phyloP scores from a whole-genome alignment of 2,329 filamentous ascomycete genomes.

The Cladosporium sp. region DNA sequence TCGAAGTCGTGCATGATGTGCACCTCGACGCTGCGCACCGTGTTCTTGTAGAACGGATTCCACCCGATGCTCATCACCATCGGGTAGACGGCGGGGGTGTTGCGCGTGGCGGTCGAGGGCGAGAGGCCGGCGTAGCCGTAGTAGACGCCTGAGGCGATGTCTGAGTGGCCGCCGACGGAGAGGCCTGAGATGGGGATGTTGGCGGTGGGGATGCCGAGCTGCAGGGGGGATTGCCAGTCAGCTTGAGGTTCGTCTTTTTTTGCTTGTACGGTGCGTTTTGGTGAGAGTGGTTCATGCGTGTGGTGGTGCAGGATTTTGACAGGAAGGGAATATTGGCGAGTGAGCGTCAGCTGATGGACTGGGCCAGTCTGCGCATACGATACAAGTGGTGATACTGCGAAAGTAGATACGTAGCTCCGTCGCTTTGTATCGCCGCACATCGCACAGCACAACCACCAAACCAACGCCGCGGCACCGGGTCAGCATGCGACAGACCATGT shows the following conservation, averaged over 20 bases:
- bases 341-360: background rate
- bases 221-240: conserved; percentile 9
- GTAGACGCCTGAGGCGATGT: conserved; percentile 80
- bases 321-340: conserved; percentile 3
- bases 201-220: conserved; percentile 95
- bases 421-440: background rate
- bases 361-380: background rate
- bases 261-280: background rate
- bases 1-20: conserved; percentile 72
- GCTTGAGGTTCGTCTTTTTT: background rate
- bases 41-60: conserved; percentile 97
- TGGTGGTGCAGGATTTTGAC: background rate
- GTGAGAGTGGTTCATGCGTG: background rate
- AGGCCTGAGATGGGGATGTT: conserved; percentile 75
- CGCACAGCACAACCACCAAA: background rate
- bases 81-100: conserved; percentile 60
- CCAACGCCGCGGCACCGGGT: conserved; percentile 7
- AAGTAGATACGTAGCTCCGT: background rate
- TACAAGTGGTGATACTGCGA: background rate
- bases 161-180: conserved; percentile 65
- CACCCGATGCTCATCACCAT: conserved; percentile 96
- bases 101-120: conserved; percentile 31
- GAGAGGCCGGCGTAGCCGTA: conserved; percentile 83
- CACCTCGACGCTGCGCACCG: conserved; percentile 68
- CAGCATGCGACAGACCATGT: background rate